Base-by-base conservation (phyloP, 331 rosid genomes). In the Rhamnella rubrinervis region DNA sequence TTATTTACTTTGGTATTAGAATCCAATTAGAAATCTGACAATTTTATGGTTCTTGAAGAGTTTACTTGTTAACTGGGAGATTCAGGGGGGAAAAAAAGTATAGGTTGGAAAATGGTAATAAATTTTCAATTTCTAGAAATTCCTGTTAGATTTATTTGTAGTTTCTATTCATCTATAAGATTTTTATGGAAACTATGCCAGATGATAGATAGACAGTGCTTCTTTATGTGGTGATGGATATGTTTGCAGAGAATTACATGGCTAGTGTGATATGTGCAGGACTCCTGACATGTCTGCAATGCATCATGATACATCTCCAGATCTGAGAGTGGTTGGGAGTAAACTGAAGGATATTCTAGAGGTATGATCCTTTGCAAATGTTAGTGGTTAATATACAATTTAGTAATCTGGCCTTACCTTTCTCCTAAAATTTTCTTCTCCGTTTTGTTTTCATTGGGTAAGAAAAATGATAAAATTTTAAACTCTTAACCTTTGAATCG, bases 271-370 rank as follows among this genome's bases (percentile, higher is more conserved):
- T 66, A 64, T 66, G 46, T 73, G 61, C 79, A 95, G 99, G 91
- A 95, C 99, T 58, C 93, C 93, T 16, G 89, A 80, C 83, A 87
- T 89, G 93, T 89, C 96, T 63, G 86, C 89, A 7, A 89, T 95
- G 82, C 99, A 95, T 82, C 92, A 87, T 4, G 99, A 95, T 72
- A 66, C 87, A 0, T 89, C 97, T 62, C 63, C 96, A 6, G 96
- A 95, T 82, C 89, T 91, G 68, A 87, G 67, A 75, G 86, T 86
- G 61, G 96, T 91, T 59, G 96, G 84, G 61, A 81, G 72, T 73
- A 87, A 86, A 78, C 85, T 95, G 72, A 89, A 79, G 81, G 90
- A 91, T 73, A 20, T 89, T 75, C 82, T 91, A 9, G 96, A 86
- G 99, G 99, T 95, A 68, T 26, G 3, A 40, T 55, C 13, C 53